These are phyloP conservation scores for Aspergillus sclerotiicarbonarius DNA, from an alignment of 495 filamentous ascomycete genomes.

Conservation along the genomic window DNA sequence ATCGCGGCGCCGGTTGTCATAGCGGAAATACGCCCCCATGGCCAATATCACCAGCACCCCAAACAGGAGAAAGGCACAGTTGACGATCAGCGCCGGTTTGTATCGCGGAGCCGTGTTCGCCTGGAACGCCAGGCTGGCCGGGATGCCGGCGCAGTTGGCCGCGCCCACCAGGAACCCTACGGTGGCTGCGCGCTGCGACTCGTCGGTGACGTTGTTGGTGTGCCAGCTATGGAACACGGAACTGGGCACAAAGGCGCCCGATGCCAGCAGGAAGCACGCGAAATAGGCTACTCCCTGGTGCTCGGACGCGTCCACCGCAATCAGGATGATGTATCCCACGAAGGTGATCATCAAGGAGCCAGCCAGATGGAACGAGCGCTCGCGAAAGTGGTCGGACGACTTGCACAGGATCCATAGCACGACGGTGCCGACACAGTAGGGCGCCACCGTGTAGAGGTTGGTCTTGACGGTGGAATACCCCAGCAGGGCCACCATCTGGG, in stretches of 20 bases:
- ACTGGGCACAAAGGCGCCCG: slow-evolving; percentile 50
- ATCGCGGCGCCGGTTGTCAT: slow-evolving; percentile 67
- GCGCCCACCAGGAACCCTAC: slow-evolving; percentile 69
- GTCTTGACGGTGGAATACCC: slow-evolving; percentile 63
- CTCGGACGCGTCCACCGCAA: slow-evolving; percentile 53
- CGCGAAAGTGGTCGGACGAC: slow-evolving; percentile 56
- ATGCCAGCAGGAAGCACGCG: slow-evolving; percentile 79
- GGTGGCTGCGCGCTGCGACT: slow-evolving; percentile 63
- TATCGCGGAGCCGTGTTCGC: slow-evolving; percentile 67
- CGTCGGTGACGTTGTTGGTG: slow-evolving; percentile 75
- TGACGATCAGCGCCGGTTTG: slow-evolving; percentile 68
- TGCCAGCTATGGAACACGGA: slow-evolving; percentile 58
- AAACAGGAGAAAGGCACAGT: slow-evolving; percentile 64
- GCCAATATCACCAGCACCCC: slow-evolving; percentile 56
- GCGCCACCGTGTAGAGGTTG: slow-evolving; percentile 73
- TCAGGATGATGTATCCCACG: slow-evolving; percentile 69
- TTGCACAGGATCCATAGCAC: slow-evolving; percentile 67
- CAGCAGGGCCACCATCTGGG: slow-evolving; percentile 64
- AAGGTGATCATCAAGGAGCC: slow-evolving; percentile 69
- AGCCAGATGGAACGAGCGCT: slow-evolving; percentile 69
- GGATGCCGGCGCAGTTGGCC: slow-evolving; percentile 74
- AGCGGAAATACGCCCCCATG: slow-evolving; percentile 64
- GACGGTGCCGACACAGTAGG: slow-evolving; percentile 62
- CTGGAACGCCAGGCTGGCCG: slow-evolving; percentile 68
- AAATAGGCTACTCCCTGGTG: slow-evolving; percentile 66